Evolutionary conservation across 305 asterid species (phyloP), one percentile per base, ranked within the genome.

Genomic region (Rubia tinctorum): DNA sequence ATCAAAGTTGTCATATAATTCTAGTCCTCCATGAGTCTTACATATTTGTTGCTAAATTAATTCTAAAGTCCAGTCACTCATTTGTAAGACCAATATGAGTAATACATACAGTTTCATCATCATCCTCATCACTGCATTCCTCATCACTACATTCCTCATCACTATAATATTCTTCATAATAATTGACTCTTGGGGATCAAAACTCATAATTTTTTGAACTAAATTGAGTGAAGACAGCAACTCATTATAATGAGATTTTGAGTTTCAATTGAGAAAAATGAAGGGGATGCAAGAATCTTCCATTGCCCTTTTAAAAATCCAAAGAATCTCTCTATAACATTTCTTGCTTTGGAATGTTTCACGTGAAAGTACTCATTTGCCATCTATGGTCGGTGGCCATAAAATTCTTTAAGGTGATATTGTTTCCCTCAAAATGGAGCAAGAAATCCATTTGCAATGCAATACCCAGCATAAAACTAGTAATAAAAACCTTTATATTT

Each of bases 281-380:
- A 51, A 49, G n/a, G 11, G n/a, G 63, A 69, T 25, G 73, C 64
- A 15, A 69, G n/a, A 17, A 69, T 30, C 1, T 27, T 69, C 47
- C 63, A 69, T n/a, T n/a, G 8, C 8, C 64, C 64, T 69, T 69
- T 51, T 0, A 51, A 30, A n/a, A 69, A 69, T 17, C 30, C 73
- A 25, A 69, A 69, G 37, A 17, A 69, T 18, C 17, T 49, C 17
- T 49, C 45, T 11, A 49, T 69, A 43, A 25, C 6, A 49, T 69
- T 49, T 18, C 45, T 69, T 18, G 56, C 58, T 20, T 67, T 43
- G 0, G 18, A 8, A 22, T 67, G 58, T 44, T 45, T 45, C 59
- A 68, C 44, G 23, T 68, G 44, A 22, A 68, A 67, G 45, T n/a
- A 68, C 15, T 44, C 9, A 6, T 68, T 12, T 6, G 22, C 12